Conservation (phyloP, 1,284 basidiomycete species). For the Cryptococcus hybrid region DNA sequence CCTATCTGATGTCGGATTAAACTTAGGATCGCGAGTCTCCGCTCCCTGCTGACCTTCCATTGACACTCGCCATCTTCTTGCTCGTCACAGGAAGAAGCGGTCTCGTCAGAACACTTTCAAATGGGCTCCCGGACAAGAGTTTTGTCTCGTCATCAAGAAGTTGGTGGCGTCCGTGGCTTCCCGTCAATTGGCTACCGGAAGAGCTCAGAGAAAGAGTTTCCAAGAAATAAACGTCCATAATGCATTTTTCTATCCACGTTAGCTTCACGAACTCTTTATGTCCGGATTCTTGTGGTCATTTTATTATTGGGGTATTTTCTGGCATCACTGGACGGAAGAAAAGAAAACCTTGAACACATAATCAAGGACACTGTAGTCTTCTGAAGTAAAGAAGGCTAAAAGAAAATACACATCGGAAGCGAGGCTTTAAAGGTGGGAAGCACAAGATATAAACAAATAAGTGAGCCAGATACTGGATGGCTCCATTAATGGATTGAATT, state of each 20-base stretch:
- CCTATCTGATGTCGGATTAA: not conserved
- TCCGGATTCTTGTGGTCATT: no score
- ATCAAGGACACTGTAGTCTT: no score
- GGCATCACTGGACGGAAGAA: slow-evolving; percentile 11
- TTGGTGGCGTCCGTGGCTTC: slow-evolving; percentile 66
- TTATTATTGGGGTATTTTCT: no score
- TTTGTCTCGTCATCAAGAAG: slow-evolving; percentile 24
- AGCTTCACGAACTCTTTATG: no score
- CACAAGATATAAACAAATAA: no score
- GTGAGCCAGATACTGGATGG: not conserved
- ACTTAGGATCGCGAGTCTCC: slow-evolving; percentile 55
- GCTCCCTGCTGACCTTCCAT: slow-evolving; percentile 62
- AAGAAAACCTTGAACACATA: slow-evolving; percentile 14
- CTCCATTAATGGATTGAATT: not conserved
- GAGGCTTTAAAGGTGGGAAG: no score
- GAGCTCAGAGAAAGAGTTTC: no score
- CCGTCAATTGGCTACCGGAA: no score
- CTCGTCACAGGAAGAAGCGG: slow-evolving; percentile 65
- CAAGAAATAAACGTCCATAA: no score
- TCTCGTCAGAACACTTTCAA: slow-evolving; percentile 57
- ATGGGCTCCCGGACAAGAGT: slow-evolving; percentile 45
- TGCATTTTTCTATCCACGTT: no score
- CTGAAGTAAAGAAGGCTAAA: no score
- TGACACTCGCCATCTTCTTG: slow-evolving; percentile 72
- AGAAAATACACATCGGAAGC: no score